These are phyloP conservation scores for Colletotrichum zoysiae DNA, from an alignment of 2,329 filamentous ascomycete species.

Conservation along the genomic window DNA sequence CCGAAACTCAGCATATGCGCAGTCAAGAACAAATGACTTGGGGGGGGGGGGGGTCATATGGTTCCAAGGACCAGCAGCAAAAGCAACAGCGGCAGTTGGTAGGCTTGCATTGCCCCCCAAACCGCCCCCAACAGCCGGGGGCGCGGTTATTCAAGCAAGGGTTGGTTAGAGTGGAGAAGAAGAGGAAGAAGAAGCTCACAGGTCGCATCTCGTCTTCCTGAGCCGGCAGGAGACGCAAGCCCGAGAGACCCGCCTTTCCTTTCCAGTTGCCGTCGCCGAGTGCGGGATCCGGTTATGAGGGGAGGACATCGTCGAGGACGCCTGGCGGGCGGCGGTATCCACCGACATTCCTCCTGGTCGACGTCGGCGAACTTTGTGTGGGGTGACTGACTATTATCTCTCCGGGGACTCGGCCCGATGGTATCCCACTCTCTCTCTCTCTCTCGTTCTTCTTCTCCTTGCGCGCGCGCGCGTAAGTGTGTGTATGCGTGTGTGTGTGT, in stretches of 20 bases:
- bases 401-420: conserved; percentile 4
- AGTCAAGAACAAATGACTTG: not conserved
- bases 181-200: conserved; percentile 44
- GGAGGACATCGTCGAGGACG: not conserved
- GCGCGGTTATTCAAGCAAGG: conserved; percentile 29
- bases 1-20: conserved; percentile 17
- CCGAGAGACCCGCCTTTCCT: conserved; percentile 49
- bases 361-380: not conserved
- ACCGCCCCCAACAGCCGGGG: not conserved
- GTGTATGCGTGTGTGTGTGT: no score
- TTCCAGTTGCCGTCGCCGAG: conserved; percentile 36
- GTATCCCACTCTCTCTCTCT: not conserved
- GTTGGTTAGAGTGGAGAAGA: conserved; percentile 13
- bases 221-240: conserved; percentile 50
- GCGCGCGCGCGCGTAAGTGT: no score
- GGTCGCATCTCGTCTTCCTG: conserved; percentile 50
- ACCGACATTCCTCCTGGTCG: conserved; percentile 21
- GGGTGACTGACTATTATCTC: no score
- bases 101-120: not conserved
- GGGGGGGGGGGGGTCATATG: no score
- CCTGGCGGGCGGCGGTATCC: conserved; percentile 21
- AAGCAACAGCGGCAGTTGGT: not conserved
- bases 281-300: conserved; percentile 25
- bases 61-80: not conserved
- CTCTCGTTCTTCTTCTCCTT: not conserved